phyloP scores from a whole-genome alignment of 306 rosid genomes.

The Heteromeles arbutifolia region DNA sequence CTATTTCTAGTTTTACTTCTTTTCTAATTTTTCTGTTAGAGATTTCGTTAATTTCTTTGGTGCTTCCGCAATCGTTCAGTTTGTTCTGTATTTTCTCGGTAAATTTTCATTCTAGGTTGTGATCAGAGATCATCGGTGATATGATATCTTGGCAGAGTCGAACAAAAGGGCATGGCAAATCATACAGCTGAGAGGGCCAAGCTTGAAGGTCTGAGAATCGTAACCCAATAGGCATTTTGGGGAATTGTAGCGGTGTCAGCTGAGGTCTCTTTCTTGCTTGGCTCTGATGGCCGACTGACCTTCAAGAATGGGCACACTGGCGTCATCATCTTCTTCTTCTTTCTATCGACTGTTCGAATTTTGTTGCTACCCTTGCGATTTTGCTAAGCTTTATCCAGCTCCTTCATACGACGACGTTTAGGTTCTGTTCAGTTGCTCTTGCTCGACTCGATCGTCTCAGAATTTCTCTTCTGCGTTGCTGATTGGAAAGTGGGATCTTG shows the following conservation, averaged over 20 bases:
- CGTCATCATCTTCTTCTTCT: conserved; percentile 44
- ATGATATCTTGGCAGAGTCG: background rate
- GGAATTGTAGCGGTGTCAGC: conserved; percentile 15
- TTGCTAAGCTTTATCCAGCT: background rate
- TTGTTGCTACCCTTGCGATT: background rate
- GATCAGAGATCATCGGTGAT: too few relatives aligned
- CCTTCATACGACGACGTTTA: background rate
- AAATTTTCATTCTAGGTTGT: too few relatives aligned
- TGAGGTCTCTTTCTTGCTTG: background rate
- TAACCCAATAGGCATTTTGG: conserved; percentile 86
- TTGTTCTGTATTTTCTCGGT: too few relatives aligned
- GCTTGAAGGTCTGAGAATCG: conserved; percentile 75
- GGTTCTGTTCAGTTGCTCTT: background rate
- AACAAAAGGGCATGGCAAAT: conserved; percentile 37
- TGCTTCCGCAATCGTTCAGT: too few relatives aligned
- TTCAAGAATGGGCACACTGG: too few relatives aligned
- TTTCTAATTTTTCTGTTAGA: too few relatives aligned
- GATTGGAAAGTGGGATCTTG: too few relatives aligned
- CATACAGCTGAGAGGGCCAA: conserved; percentile 93
- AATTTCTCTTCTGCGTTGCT: too few relatives aligned
- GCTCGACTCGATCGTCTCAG: background rate
- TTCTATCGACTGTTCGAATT: background rate
- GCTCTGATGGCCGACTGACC: conserved; percentile 52
- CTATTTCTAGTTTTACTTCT: too few relatives aligned
- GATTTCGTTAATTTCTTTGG: too few relatives aligned